A percentile compares a stretch with the other conserved stretches of the same genome.
These are phyloP conservation scores for Globisporangium radiosum DNA, from an alignment of 352 stramenopile genomes.

Conservation along the genomic window DNA sequence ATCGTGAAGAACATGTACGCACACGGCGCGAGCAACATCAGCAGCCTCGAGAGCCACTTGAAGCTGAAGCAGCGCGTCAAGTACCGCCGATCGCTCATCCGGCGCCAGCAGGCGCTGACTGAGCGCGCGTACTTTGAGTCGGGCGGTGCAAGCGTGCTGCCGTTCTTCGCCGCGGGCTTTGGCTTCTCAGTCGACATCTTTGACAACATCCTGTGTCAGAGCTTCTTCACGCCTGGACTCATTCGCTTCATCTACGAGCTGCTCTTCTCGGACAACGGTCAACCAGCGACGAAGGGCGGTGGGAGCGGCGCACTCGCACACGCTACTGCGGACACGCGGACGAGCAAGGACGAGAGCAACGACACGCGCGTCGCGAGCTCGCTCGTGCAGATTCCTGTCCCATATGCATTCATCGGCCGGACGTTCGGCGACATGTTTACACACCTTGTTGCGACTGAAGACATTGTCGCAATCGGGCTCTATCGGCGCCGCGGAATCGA, in stretches of 20 bases:
- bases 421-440: conserved; percentile 53
- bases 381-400: conserved; percentile 48
- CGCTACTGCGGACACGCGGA: neutral
- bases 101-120: conserved; percentile 34
- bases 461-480: conserved; percentile 45
- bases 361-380: conserved; percentile 31
- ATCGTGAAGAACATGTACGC: conserved; percentile 12
- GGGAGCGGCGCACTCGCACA: neutral
- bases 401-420: conserved; percentile 24
- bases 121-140: conserved; percentile 36
- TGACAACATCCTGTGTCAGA: conserved; percentile 70
- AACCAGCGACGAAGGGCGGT: conserved; percentile 7
- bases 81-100: conserved; percentile 30
- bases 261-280: conserved; percentile 54
- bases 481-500: conserved; percentile 33
- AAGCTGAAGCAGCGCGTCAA: conserved; percentile 36
- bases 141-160: conserved; percentile 29
- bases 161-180: conserved; percentile 63
- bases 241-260: conserved; percentile 58
- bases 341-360: conserved; percentile 1
- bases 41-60: conserved; percentile 26
- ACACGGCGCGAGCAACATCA: conserved; percentile 16
- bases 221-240: conserved; percentile 56
- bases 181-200: conserved; percentile 61
- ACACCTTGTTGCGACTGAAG: conserved; percentile 32